Base-by-base conservation (phyloP, 306 rosid species). In the cucumber (Cucumis sativus) region DNA sequence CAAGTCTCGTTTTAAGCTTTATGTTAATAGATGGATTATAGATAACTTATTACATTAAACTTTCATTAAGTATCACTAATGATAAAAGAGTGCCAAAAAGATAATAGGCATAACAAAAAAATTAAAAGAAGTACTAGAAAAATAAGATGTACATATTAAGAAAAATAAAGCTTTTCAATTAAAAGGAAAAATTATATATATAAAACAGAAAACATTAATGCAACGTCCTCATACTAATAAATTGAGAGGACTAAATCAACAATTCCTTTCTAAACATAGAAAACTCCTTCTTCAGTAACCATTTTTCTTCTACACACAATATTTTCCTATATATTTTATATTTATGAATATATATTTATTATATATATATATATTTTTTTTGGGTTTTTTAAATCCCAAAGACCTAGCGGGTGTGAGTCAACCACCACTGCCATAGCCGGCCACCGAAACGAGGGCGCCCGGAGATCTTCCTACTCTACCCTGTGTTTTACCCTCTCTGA, bases 341-440 rank as follows among this genome's bases (percentile, higher is more conserved):
- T 33, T 33, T 33, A 33, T 33, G 4, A 33, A 33, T 43, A 43
- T 10, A 40, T 25, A 11, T 28, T 28, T 28, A 28, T 28, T 15
- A 12, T 45, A 23, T 49, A 45, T n/a, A 18, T 17, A 21, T 73
- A 51, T 21, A 30, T 25, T 28, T 13, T 2, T 77, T 3, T 49
- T 33, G 37, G 33, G 52, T 7, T 78, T 16, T 18, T 35, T 8
- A 4, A 57, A 57, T 11, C 56, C 28, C 54, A 64, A 65, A 65
- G 55, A 52, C 65, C 66, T 6, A 78, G 81, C 81, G 81, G 81
- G 81, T 78, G 81, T 75, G 57, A 55, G 47, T 55, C 55, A 68
- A 78, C 76, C 81, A 78, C 76, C 81, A 78, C 81, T 52, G 81
- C 81, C 52, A 78, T 37, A 61, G 7, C 20, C 79, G 60, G 45